These are phyloP conservation scores for Coniosporium apollinis DNA, from an alignment of 495 filamentous ascomycete genomes.

Conservation along the genomic window DNA sequence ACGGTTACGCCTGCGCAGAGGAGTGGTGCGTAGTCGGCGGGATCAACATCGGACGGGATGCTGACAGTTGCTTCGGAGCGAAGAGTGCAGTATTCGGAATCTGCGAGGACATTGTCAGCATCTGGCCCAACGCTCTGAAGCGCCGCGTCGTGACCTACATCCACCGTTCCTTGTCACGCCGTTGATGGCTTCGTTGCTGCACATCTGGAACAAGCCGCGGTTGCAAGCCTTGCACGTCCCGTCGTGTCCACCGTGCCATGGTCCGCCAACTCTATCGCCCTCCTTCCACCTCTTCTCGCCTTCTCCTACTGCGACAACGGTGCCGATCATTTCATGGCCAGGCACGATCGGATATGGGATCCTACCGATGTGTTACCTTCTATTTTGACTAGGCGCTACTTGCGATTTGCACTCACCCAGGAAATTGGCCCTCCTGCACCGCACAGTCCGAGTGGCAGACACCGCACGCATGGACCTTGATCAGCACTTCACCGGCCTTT, in stretches of 20 bases:
- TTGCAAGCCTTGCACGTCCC: constrained; percentile 26
- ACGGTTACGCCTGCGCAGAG: constrained; percentile 57
- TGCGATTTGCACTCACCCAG: too few species aligned
- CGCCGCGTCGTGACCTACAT: constrained; percentile 19
- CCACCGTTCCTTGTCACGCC: constrained; percentile 26
- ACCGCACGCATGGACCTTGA: constrained; percentile 26
- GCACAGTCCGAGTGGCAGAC: constrained; percentile 24
- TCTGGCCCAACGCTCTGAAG: background rate
- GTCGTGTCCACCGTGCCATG: constrained; percentile 32
- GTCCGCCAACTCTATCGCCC: constrained; percentile 24
- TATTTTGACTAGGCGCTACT: too few species aligned
- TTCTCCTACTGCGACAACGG: constrained; percentile 17
- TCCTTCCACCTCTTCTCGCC: constrained; percentile 26
- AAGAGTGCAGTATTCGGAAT: constrained; percentile 47
- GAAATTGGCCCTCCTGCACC: constrained; percentile 16
- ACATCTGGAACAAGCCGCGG: constrained; percentile 28
- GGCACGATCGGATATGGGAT: constrained; percentile 18
- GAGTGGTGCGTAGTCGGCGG: constrained; percentile 32
- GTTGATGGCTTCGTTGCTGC: constrained; percentile 25
- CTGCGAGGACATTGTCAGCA: constrained; percentile 7
- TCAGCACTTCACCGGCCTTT: constrained; percentile 22
- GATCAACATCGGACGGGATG: constrained; percentile 40
- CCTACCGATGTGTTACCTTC: too few species aligned
- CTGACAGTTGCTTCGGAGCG: constrained; percentile 44
- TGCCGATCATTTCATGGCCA: constrained; percentile 27